Percentiles rank a stretch among this genome's conserved stretches.
These are phyloP conservation scores for Melastoma malabathricum DNA, from an alignment of 345 rosid genomes.

Conservation along the genomic window DNA sequence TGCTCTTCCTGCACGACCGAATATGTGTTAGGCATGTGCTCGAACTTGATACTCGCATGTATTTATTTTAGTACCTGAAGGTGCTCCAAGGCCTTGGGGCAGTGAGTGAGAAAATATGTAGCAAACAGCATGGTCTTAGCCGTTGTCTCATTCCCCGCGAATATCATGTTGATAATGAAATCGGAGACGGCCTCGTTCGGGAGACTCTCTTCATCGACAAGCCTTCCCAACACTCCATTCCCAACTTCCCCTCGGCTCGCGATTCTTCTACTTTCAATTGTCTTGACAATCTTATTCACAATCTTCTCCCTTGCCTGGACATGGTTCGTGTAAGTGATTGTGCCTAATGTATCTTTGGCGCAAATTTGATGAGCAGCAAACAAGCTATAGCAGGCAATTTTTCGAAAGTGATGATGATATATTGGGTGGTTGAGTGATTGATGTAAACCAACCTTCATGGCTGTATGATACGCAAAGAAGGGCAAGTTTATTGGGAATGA, in stretches of 20 bases:
- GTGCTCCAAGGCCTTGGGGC: constrained; percentile 48
- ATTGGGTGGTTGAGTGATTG: too few relatives aligned
- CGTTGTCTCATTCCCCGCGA: constrained; percentile 88
- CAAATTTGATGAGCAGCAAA: too few relatives aligned
- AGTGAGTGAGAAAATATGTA: constrained; percentile 57
- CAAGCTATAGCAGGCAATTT: too few relatives aligned
- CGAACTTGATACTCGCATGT: too few relatives aligned
- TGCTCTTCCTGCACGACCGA: constrained; percentile 58
- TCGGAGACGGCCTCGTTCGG: constrained; percentile 54
- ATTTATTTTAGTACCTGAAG: constrained; percentile 23
- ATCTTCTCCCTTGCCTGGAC: constrained; percentile 58
- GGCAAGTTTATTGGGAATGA: constrained; percentile 74
- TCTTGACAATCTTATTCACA: constrained; percentile 46
- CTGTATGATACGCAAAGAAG: constrained; percentile 55
- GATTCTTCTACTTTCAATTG: constrained; percentile 15
- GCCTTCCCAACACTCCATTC: constrained; percentile 51
- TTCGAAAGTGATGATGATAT: too few relatives aligned
- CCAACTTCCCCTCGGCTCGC: constrained; percentile 16
- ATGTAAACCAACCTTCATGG: constrained; percentile 44
- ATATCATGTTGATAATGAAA: constrained; percentile 70
- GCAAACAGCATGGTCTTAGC: constrained; percentile 81
- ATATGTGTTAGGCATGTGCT: too few relatives aligned
- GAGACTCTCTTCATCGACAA: constrained; percentile 57
- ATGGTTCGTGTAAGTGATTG: background rate
- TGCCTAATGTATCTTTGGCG: too few relatives aligned